Evolutionary conservation across 1,284 basidiomycete genomes (phyloP).

Genomic region (Ceratobasidium sp.): DNA sequence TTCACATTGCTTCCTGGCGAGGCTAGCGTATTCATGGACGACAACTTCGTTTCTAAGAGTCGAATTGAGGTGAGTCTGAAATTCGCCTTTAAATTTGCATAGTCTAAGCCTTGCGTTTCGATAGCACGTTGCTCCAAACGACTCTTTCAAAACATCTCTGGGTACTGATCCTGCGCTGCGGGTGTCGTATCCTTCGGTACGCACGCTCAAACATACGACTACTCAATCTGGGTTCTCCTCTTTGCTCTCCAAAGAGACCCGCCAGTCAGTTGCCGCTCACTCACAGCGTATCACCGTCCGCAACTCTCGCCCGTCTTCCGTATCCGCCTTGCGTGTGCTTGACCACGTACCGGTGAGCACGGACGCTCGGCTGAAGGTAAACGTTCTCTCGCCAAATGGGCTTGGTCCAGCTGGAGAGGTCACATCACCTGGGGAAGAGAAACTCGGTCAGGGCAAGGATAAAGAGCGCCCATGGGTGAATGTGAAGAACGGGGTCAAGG

Average conservation of each 20-base stretch:
- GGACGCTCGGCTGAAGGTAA: conserved; percentile 51
- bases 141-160: conserved; percentile 50
- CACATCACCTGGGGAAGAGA: conserved; percentile 16
- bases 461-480: conserved; percentile 20
- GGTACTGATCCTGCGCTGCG: conserved; percentile 50
- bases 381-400: conserved; percentile 48
- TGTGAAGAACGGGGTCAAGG: conserved; percentile 41
- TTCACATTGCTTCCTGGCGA: conserved; percentile 51
- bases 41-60: conserved; percentile 52
- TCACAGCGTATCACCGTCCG: conserved; percentile 50
- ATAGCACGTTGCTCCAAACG: conserved; percentile 50
- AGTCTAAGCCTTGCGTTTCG: not conserved
- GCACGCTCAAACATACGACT: conserved; percentile 43
- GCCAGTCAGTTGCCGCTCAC: conserved; percentile 44
- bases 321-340: conserved; percentile 48
- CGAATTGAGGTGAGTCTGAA: conserved; percentile 47
- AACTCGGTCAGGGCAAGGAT: conserved; percentile 29
- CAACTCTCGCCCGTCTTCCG: conserved; percentile 48
- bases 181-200: conserved; percentile 49
- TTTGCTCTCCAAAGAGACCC: conserved; percentile 39
- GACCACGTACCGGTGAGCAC: conserved; percentile 52
- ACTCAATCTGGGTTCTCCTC: conserved; percentile 17
- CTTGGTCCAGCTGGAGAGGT: conserved; percentile 24
- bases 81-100: conserved; percentile 50
- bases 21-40: conserved; percentile 52